phyloP scores from a whole-genome alignment of 768 basidiomycete species.

The Cytidiella melzeri region DNA sequence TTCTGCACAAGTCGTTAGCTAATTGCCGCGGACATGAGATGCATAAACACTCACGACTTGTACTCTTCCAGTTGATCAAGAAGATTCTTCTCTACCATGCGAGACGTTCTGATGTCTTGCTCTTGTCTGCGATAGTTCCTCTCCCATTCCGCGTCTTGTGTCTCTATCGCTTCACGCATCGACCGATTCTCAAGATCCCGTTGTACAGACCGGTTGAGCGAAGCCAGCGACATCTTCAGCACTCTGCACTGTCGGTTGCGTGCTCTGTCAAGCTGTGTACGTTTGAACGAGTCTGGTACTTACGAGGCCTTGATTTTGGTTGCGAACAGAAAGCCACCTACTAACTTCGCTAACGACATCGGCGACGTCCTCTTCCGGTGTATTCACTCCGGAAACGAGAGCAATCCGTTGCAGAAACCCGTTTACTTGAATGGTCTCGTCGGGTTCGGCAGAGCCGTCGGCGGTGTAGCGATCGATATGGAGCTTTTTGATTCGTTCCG shows the following conservation, averaged over 20 bases:
- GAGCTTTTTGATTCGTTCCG: conserved; percentile 58
- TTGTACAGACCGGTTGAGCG: conserved; percentile 35
- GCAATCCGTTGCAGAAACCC: conserved; percentile 31
- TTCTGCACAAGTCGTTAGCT: background rate
- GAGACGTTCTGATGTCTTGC: conserved; percentile 13
- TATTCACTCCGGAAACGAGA: conserved; percentile 28
- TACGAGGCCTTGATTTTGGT: conserved; percentile 34
- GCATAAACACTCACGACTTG: conserved; percentile 2
- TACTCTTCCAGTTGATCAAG: conserved; percentile 12
- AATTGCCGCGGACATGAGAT: no score
- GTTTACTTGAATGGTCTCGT: conserved; percentile 10
- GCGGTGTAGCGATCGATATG: conserved; percentile 43
- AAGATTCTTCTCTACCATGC: conserved; percentile 15
- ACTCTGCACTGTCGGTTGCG: background rate
- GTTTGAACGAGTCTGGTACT: no score
- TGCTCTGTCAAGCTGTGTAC: no score
- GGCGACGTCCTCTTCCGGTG: conserved; percentile 28
- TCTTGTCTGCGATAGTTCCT: conserved; percentile 15
- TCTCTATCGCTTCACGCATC: conserved; percentile 8
- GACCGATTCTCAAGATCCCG: conserved; percentile 4
- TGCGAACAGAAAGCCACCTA: conserved; percentile 40
- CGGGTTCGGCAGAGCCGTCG: conserved; percentile 2
- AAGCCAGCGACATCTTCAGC: conserved; percentile 19
- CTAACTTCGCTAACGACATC: conserved; percentile 43
- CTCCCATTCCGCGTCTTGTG: conserved; percentile 11